Evolutionary conservation across 371 early-diverging fungal species (phyloP), one percentile per base, ranked within the genome.

Genomic region (Apophysomyces variabilis): DNA sequence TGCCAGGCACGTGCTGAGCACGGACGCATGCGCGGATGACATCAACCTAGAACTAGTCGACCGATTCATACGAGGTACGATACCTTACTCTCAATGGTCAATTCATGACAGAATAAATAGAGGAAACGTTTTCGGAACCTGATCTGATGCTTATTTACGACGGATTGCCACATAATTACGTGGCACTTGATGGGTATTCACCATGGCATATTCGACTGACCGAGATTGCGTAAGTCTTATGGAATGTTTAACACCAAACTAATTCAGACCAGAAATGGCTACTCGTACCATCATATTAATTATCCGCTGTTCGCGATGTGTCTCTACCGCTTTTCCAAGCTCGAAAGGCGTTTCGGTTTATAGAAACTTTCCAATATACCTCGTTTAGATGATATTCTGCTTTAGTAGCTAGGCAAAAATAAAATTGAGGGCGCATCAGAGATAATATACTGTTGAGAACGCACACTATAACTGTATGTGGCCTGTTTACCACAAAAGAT

Each of bases 131-230:
- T 26, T 75, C 89, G 0, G 87, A 89, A 54, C 87, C 89, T 45
- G 87, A 89, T 62, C 63, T 87, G 44, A 70, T 86, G 71, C 79
- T 89, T 60, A 73, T 87, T 32, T 85, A 79, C 78, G 82, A 84
- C 66, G 86, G 86, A 4, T 73, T 82, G 38, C 76, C 87, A 70
- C 86, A 87, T 68, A 66, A 75, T 62, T 78, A 78, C 59, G 60
- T 83, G 59, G 76, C 75, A 50, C 70, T 89, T 68, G 81, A 84
- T 62, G 87, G 87, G 7, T 89, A 80, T 66, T 79, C 84, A 38
- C 89, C 89, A n/a, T 89, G 89, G 89, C 86, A 85, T 61, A 76
- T 86, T 39, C 78, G 81, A 45, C 68, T 83, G 39, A 87, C 89
- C 36, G 89, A 89, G 66, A 80, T 89, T 46, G 71, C 78, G 87